phyloP scores from a whole-genome alignment of 805 yeast genomes.

The Scheffersomyces amazonensis region DNA sequence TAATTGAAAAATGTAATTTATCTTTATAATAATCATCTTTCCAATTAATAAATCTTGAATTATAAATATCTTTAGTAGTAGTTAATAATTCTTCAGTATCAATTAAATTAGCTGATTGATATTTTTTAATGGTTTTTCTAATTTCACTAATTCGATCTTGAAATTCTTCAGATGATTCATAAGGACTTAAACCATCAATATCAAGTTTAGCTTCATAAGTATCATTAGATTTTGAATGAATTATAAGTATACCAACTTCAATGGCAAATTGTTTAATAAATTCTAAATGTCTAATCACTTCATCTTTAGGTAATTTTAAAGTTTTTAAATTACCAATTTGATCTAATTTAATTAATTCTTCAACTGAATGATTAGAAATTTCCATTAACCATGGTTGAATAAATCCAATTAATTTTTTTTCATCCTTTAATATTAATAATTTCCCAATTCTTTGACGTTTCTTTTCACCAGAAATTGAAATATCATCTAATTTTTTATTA shows the following conservation, averaged over 20 bases:
- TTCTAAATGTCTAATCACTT: slow-evolving; percentile 48
- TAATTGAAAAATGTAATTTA: slow-evolving; percentile 69
- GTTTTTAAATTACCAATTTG: slow-evolving; percentile 21
- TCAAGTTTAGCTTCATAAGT: slow-evolving; percentile 62
- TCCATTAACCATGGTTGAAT: slow-evolving; percentile 51
- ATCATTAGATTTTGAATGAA: slow-evolving; percentile 58
- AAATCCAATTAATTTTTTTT: slow-evolving; percentile 66
- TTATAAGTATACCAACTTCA: slow-evolving; percentile 63
- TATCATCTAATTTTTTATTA: slow-evolving; percentile 76
- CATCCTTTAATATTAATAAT: slow-evolving; percentile 63
- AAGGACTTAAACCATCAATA: slow-evolving; percentile 68
- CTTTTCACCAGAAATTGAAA: slow-evolving; percentile 69
- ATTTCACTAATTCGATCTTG: slow-evolving; percentile 49
- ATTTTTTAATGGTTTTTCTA: slow-evolving; percentile 56
- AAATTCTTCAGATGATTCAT: slow-evolving; percentile 66
- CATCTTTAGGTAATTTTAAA: slow-evolving; percentile 44
- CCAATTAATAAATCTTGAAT: slow-evolving; percentile 75
- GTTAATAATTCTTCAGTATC: slow-evolving; percentile 55
- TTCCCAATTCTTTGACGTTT: slow-evolving; percentile 66
- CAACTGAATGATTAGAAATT: slow-evolving; percentile 22
- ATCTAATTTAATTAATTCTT: slow-evolving; percentile 36
- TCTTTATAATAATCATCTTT: slow-evolving; percentile 79
- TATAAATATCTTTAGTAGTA: slow-evolving; percentile 58
- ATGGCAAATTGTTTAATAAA: slow-evolving; percentile 63
- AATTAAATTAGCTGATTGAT: slow-evolving; percentile 61